These are phyloP conservation scores for Leishmania martiniquensis DNA, from an alignment of 208 protist genomes.

Conservation along the genomic window DNA sequence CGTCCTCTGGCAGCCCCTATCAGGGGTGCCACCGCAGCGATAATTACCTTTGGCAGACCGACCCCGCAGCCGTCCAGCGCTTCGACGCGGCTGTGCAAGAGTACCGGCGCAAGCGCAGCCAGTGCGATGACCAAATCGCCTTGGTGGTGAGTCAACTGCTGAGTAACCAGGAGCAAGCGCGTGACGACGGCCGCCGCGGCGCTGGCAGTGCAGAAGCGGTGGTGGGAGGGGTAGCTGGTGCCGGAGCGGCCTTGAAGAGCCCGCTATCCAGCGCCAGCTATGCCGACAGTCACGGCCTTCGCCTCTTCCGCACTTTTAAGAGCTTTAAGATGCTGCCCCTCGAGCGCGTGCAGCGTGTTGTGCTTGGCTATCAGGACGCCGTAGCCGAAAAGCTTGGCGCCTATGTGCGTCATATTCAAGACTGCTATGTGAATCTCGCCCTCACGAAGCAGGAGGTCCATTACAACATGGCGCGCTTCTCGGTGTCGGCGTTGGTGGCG, in stretches of 20 bases:
- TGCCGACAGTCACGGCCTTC: conserved; percentile 36
- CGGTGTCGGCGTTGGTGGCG: conserved; percentile 54
- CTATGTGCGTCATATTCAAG: conserved; percentile 63
- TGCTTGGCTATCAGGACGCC: conserved; percentile 65
- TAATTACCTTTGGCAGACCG: conserved; percentile 59
- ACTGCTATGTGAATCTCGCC: conserved; percentile 72
- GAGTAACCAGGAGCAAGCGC: conserved; percentile 51
- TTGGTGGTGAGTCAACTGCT: conserved; percentile 64
- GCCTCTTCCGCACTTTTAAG: conserved; percentile 69
- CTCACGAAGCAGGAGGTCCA: conserved; percentile 49
- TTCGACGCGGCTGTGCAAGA: conserved; percentile 43
- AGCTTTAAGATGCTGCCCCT: conserved; percentile 72
- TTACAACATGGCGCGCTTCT: conserved; percentile 54
- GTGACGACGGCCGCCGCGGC: conserved; percentile 9
- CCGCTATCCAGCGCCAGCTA: neutral
- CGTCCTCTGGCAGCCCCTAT: neutral
- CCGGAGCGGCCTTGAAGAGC: neutral
- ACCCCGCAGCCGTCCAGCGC: conserved; percentile 29
- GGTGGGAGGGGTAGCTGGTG: neutral
- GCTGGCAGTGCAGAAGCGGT: neutral
- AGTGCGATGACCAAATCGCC: conserved; percentile 76
- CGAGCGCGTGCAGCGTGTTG: conserved; percentile 67
- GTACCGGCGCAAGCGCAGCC: conserved; percentile 48
- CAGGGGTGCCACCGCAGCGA: neutral
- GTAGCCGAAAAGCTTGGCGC: conserved; percentile 65